Evolutionary conservation across 345 rosid species (phyloP).

Genomic region (Barbarea vulgaris): DNA sequence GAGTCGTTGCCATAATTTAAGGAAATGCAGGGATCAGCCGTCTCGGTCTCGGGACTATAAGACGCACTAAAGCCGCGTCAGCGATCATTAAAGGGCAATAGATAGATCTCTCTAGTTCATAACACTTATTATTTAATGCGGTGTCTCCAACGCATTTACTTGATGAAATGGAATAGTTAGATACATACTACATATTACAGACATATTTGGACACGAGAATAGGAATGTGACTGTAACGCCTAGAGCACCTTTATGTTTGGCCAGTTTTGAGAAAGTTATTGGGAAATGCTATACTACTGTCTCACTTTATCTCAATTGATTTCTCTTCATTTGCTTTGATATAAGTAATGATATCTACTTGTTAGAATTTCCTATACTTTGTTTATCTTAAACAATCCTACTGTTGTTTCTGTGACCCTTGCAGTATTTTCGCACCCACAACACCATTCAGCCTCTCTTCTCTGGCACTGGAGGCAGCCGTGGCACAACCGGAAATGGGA

Average conservation of each 20-base stretch:
- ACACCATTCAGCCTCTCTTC: conserved; percentile 79
- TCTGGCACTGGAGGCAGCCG: conserved; percentile 59
- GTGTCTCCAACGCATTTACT: conserved; percentile 21
- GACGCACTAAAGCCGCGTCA: conserved; percentile 16
- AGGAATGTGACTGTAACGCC: background rate
- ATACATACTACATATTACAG: background rate
- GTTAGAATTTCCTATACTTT: background rate
- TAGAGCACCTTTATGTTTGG: background rate
- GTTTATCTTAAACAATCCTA: background rate
- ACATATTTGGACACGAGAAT: background rate
- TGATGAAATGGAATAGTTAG: background rate
- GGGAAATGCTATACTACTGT: background rate
- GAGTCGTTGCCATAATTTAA: conserved; percentile 18
- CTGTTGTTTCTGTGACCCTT: background rate
- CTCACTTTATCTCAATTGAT: background rate
- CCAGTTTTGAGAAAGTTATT: background rate
- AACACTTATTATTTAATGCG: conserved; percentile 18
- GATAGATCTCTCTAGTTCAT: background rate
- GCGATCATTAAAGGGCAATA: conserved; percentile 1
- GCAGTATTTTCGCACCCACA: conserved; percentile 86
- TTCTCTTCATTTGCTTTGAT: background rate
- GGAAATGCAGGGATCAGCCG: conserved; percentile 20
- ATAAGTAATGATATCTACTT: background rate
- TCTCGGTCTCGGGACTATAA: conserved; percentile 36
- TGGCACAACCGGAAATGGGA: conserved; percentile 52